These are phyloP conservation scores for Pseudocercospora crystallina DNA, from an alignment of 2,329 filamentous ascomycete species.

Conservation along the genomic window DNA sequence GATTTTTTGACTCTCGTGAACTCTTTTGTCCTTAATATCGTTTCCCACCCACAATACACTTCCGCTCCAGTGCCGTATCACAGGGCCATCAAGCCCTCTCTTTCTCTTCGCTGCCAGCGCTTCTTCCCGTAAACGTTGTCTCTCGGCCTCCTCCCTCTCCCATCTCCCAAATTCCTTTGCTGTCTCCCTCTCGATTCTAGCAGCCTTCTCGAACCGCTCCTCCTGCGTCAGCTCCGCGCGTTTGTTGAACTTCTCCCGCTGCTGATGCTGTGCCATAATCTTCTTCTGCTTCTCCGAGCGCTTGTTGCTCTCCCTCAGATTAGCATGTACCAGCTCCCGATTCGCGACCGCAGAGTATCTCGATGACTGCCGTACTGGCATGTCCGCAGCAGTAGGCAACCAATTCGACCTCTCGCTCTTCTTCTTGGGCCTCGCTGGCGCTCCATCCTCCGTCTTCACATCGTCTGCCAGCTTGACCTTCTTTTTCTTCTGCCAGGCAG, in stretches of 20 bases:
- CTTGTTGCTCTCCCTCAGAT: conserved; percentile 69
- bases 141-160: conserved; percentile 88
- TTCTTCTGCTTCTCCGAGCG: conserved; percentile 64
- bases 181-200: conserved; percentile 74
- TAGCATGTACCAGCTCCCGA: conserved; percentile 59
- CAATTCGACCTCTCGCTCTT: conserved; percentile 72
- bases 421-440: conserved; percentile 51
- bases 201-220: conserved; percentile 55
- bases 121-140: conserved; percentile 77
- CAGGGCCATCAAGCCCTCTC: conserved; percentile 80
- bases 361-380: conserved; percentile 61
- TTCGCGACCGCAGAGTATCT: conserved; percentile 63
- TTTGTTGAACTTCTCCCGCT: conserved; percentile 66
- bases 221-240: conserved; percentile 83
- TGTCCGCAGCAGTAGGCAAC: conserved; percentile 64
- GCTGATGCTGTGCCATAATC: conserved; percentile 62
- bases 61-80: conserved; percentile 93
- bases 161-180: conserved; percentile 84
- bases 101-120: conserved; percentile 86
- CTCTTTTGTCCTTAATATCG: conserved; percentile 60
- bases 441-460: conserved; percentile 34
- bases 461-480: conserved; percentile 51
- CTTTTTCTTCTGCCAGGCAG: conserved; percentile 66
- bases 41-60: conserved; percentile 77
- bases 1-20: conserved; percentile 33